Conservation (phyloP, 2,329 filamentous ascomycete species). For the Escovopsis sp. region DNA sequence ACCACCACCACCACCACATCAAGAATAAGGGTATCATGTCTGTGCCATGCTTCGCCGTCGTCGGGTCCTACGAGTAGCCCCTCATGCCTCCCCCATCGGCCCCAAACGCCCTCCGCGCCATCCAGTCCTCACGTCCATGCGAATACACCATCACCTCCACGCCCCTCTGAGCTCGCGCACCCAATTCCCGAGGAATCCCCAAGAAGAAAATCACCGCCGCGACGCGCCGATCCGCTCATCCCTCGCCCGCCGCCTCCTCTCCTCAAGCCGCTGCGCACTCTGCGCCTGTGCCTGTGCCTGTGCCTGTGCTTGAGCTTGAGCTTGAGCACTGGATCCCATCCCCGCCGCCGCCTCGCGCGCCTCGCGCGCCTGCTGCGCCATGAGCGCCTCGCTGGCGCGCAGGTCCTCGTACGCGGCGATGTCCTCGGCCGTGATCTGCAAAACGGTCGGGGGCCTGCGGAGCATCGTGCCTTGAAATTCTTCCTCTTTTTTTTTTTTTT, state of each 20-base stretch:
- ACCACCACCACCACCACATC: too few relatives aligned
- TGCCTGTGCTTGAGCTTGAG: neutral
- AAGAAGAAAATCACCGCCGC: conserved; percentile 6
- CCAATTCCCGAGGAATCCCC: neutral
- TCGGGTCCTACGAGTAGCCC: too few relatives aligned
- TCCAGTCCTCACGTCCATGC: too few relatives aligned
- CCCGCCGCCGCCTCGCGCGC: conserved; percentile 6
- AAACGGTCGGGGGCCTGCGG: conserved; percentile 51
- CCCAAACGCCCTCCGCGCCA: too few relatives aligned
- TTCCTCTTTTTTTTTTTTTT: neutral
- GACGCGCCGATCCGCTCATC: conserved; percentile 25
- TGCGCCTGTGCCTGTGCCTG: conserved; percentile 9
- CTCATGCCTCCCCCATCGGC: too few relatives aligned
- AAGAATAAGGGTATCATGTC: too few relatives aligned
- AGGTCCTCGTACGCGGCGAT: conserved; percentile 55
- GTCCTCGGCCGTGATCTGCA: conserved; percentile 55
- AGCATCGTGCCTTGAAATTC: conserved; percentile 34
- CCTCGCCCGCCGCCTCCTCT: conserved; percentile 15
- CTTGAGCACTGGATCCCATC: conserved; percentile 8
- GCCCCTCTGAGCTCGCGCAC: neutral
- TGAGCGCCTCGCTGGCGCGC: conserved; percentile 29
- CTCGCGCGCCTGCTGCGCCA: conserved; percentile 10
- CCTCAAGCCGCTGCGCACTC: conserved; percentile 13
- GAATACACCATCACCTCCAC: too few relatives aligned
- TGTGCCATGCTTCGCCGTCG: too few relatives aligned